Percentiles rank a stretch among this genome's conserved stretches.
Evolutionary conservation across 2,329 filamentous ascomycete genomes (phyloP).

Genomic region (Verticillium klebahnii): DNA sequence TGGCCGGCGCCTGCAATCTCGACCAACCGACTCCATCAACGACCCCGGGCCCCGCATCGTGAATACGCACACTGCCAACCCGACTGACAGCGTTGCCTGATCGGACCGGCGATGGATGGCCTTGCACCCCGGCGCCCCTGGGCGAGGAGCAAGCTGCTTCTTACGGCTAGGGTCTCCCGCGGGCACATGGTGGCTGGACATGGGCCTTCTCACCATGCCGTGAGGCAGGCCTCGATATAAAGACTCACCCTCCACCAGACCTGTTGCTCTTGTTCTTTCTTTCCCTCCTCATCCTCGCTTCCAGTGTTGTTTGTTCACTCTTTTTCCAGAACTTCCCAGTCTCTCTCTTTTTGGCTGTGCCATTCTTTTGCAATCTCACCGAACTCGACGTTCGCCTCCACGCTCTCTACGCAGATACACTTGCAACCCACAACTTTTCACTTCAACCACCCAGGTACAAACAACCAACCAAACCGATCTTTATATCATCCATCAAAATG

Average conservation of each 20-base stretch:
- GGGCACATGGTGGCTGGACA: not conserved
- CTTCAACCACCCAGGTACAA: not conserved
- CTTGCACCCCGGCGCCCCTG: not conserved
- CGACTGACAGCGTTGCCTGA: not conserved
- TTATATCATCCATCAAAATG: conserved; percentile 22
- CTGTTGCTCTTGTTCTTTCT: not conserved
- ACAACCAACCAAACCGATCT: not conserved
- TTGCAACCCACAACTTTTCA: not conserved
- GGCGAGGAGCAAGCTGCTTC: not conserved
- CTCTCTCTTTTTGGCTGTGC: conserved; percentile 4
- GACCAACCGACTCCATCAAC: not conserved
- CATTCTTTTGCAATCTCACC: conserved; percentile 1
- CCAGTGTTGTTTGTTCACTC: conserved; percentile 4
- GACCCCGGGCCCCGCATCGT: not conserved
- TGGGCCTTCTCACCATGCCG: not conserved
- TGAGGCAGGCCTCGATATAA: not conserved
- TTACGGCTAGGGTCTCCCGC: not conserved
- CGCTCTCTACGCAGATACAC: conserved; percentile 1
- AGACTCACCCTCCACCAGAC: not conserved
- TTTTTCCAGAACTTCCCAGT: conserved; percentile 2
- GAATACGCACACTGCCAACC: not conserved
- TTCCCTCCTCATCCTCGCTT: not conserved
- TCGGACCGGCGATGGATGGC: not conserved
- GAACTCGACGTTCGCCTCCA: conserved; percentile 4
- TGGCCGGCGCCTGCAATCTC: conserved; percentile 2